Base-by-base conservation (phyloP, 2,329 filamentous ascomycete genomes). In the Calonectria leucothoes region DNA sequence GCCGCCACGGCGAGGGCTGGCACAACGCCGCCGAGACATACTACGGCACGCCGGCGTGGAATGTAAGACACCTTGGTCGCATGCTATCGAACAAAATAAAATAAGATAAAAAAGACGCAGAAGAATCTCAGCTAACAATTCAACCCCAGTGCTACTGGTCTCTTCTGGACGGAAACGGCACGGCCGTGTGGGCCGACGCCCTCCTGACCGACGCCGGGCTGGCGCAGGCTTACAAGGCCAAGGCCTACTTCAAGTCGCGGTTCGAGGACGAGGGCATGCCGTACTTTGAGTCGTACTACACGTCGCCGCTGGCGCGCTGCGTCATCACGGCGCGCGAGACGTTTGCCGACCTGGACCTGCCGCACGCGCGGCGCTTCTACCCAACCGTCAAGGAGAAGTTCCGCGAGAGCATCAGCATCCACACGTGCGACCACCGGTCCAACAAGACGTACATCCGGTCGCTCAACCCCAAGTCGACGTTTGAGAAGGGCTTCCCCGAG, bases 11-110 rank as follows among this genome's bases (percentile, higher is more conserved):
- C 27, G 89, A 95, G 82, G 93, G 93, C 15, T 91, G 85, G 77
- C 90, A 92, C 75, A 92, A 92, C 75, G 87, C 87, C 8, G 93
- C 92, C 17, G 91, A 94, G 82, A 85, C 86, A 33, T 93, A 87
- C 81, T 94, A 93, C 77, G 92, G 92, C 59, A 94, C 92, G 0
- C 89, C 91, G 1, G 91, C 90, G 3, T 94, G 93, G 93, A 92
- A 94, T 81, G 90, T 90, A 82, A 78, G 89, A 84, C 20, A 29
- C 15, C 29, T 20, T 0, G 4, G 4, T n/a, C 2, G 12, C 1
- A 0, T 3, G 12, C 27, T n/a, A n/a, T n/a, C n/a, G n/a, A n/a
- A n/a, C n/a, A n/a, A n/a, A n/a, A n/a, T n/a, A n/a, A n/a, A n/a
- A n/a, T n/a, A n/a, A n/a, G n/a, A n/a, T n/a, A n/a, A n/a, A n/a